These are phyloP conservation scores for Acanthamoeba royreba DNA, from an alignment of 208 protist species.

Conservation along the genomic window DNA sequence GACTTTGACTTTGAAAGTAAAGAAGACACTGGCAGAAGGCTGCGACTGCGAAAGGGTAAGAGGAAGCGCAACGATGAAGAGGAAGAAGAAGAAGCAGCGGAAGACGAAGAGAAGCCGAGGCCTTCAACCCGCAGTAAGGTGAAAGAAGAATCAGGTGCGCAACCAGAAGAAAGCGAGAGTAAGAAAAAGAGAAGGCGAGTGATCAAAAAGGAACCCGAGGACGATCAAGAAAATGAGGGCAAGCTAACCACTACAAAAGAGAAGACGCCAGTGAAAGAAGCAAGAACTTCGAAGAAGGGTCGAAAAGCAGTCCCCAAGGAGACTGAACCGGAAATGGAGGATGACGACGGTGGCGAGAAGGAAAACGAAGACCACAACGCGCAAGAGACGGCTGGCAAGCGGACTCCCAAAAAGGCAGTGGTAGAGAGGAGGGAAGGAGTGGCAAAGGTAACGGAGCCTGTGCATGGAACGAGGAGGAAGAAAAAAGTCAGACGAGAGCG, in stretches of 20 bases:
- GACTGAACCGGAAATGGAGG: too few relatives aligned
- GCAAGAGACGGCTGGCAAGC: background rate
- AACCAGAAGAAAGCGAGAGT: too few relatives aligned
- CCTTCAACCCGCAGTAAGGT: background rate
- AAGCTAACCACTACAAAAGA: background rate
- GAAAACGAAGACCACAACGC: background rate
- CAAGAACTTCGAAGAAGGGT: background rate
- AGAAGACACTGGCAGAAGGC: background rate
- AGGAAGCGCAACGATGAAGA: background rate
- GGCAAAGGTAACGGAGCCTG: background rate
- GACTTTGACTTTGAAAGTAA: background rate
- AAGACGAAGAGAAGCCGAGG: background rate
- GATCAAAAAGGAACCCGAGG: background rate
- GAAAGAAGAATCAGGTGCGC: background rate
- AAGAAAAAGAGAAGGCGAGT: background rate
- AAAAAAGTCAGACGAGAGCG: background rate
- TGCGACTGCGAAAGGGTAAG: constrained; percentile 2
- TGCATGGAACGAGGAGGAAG: background rate
- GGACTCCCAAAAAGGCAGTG: background rate
- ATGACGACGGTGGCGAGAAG: background rate
- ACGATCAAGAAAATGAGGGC: background rate
- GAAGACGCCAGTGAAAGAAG: background rate
- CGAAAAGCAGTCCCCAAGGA: too few relatives aligned
- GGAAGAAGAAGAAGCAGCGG: background rate
- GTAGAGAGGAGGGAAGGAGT: background rate